A percentile compares a stretch with the other conserved stretches of the same genome.
phyloP scores from a whole-genome alignment of 306 rosid genomes.

The Oemleria cerasiformis region DNA sequence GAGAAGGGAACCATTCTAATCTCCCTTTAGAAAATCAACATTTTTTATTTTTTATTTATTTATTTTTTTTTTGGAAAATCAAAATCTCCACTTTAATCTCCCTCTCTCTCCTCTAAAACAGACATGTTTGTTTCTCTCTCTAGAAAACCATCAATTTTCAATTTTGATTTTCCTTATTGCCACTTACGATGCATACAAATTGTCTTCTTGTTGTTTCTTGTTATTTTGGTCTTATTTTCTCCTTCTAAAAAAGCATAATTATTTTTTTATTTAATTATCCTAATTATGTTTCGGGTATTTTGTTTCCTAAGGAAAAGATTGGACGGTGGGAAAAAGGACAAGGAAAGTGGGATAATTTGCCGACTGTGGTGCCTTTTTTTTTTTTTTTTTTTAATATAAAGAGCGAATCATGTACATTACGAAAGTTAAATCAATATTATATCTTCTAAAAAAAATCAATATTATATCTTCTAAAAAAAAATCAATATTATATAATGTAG shows the following conservation, averaged over 20 bases:
- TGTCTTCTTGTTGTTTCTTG: neutral
- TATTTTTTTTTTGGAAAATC: neutral
- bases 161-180: neutral
- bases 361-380: neutral
- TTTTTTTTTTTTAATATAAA: no score
- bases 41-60: neutral
- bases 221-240: neutral
- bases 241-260: neutral
- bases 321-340: slow-evolving; percentile 19
- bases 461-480: no score
- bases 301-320: slow-evolving; percentile 7
- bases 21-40: no score
- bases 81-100: no score
- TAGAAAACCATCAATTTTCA: neutral
- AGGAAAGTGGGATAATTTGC: slow-evolving; percentile 8
- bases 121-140: neutral
- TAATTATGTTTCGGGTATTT: neutral
- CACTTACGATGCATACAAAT: neutral
- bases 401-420: no score
- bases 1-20: no score
- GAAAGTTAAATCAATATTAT: no score
- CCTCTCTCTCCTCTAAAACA: no score
- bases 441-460: no score
- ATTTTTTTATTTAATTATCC: neutral
- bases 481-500: no score